Conservation (phyloP, 345 rosid species). For the Turnera subulata region DNA sequence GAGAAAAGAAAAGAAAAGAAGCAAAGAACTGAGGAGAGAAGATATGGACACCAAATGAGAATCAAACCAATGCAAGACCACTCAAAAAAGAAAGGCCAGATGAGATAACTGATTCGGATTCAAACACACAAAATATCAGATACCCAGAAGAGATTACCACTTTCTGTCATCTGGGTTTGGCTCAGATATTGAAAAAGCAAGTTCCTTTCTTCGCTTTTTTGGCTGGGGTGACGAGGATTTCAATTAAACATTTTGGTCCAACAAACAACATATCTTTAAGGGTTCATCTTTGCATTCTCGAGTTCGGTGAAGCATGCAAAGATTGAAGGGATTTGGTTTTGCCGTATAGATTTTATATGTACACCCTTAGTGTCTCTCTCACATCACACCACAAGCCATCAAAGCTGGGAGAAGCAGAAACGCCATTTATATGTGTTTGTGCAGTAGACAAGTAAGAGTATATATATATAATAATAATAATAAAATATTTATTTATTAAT, state of each 20-base stretch:
- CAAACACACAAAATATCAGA: background rate
- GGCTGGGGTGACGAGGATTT: background rate
- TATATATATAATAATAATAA: too few species aligned
- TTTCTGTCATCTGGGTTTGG: background rate
- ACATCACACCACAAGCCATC: background rate
- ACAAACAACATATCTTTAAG: background rate
- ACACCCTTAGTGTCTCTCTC: background rate
- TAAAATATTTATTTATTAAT: too few species aligned
- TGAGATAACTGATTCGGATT: too few species aligned
- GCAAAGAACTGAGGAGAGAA: background rate
- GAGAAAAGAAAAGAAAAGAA: too few species aligned
- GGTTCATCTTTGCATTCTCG: background rate
- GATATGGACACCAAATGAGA: background rate
- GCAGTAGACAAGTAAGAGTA: too few species aligned
- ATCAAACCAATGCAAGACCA: background rate
- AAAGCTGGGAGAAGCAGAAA: constrained; percentile 1
- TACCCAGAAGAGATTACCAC: constrained; percentile 1
- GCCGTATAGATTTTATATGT: background rate
- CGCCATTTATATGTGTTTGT: background rate
- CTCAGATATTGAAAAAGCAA: background rate
- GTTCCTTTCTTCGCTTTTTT: background rate
- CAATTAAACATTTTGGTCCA: background rate
- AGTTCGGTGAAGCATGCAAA: constrained; percentile 3
- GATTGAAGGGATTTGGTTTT: background rate
- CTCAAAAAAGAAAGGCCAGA: too few species aligned